Evolutionary conservation across 768 basidiomycete genomes (phyloP).

Genomic region (Cyathus striatus): DNA sequence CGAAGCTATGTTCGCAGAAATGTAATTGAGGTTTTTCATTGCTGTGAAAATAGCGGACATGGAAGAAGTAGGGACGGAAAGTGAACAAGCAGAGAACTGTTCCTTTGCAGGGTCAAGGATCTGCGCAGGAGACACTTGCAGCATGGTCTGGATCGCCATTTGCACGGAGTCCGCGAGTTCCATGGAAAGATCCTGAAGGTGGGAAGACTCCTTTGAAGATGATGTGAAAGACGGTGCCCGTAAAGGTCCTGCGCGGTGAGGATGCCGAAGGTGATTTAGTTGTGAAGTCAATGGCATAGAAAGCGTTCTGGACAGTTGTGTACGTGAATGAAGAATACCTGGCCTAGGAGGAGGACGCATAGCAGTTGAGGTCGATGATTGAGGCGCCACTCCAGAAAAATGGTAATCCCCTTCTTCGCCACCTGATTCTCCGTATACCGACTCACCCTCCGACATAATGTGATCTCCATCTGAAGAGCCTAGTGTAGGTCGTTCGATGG

Average conservation of each 20-base stretch:
- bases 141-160: constrained; percentile 84
- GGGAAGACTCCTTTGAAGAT: constrained; percentile 24
- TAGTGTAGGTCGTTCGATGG: constrained; percentile 29
- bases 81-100: constrained; percentile 84
- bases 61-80: constrained; percentile 83
- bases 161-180: constrained; percentile 92
- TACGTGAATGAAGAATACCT: too few species aligned
- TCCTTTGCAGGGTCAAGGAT: constrained; percentile 90
- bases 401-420: constrained; percentile 13
- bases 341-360: not conserved
- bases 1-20: constrained; percentile 77
- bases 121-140: constrained; percentile 87
- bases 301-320: constrained; percentile 70
- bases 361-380: not conserved
- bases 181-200: constrained; percentile 66
- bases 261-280: constrained; percentile 71
- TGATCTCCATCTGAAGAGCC: constrained; percentile 47
- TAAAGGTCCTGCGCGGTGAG: constrained; percentile 33
- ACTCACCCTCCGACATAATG: constrained; percentile 43
- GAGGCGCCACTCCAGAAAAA: not conserved
- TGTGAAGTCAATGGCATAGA: constrained; percentile 80
- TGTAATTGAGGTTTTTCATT: constrained; percentile 92
- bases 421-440: constrained; percentile 29
- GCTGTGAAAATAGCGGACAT: constrained; percentile 85
- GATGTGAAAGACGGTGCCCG: constrained; percentile 12